Evolutionary conservation across 1,284 basidiomycete species (phyloP), one percentile per base, ranked within the genome.

Genomic region (Irpex sp.): DNA sequence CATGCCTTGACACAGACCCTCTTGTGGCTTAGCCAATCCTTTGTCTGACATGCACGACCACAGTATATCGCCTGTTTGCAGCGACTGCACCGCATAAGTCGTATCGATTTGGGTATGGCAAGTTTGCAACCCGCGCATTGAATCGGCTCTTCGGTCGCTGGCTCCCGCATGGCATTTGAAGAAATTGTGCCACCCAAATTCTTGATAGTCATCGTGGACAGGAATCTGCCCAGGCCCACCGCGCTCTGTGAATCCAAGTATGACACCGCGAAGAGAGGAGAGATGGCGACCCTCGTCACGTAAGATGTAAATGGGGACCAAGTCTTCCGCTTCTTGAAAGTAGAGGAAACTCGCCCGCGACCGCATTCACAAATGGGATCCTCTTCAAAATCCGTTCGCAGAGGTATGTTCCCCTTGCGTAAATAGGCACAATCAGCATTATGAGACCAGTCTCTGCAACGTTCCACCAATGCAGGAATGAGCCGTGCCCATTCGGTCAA

Each of bases 381-480:
- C 21, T 71, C 69, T 0, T 65, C 70, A 1, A 71, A 63, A 33
- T 77, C 73, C 1, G 69, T 59, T 13, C 70, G 69, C 3, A 76
- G 65, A 0, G 81, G 77, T 15, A 78, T 69, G 3, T 43, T 61
- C 2, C 74, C 74, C 1, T 65, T 63, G n/a, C n/a, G n/a, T n/a
- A n/a, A n/a, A n/a, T n/a, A n/a, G n/a, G n/a, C n/a, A n/a, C n/a
- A n/a, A n/a, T n/a, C n/a, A n/a, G n/a, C n/a, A n/a, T n/a, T n/a
- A n/a, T n/a, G 85, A 13, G 67, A 66, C 84, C 84, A 87, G 0
- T 72, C 75, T n/a, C 85, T 77, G 63, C 83, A 85, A 15, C 84
- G 79, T 66, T 87, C 85, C 3, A 76, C 77, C 21, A 83, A 65
- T 3, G 74, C 72, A 4, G 83, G 82, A 0, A 86, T 68, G 9